These are phyloP conservation scores for Psidium guajava DNA, from an alignment of 345 rosid species.

Conservation along the genomic window DNA sequence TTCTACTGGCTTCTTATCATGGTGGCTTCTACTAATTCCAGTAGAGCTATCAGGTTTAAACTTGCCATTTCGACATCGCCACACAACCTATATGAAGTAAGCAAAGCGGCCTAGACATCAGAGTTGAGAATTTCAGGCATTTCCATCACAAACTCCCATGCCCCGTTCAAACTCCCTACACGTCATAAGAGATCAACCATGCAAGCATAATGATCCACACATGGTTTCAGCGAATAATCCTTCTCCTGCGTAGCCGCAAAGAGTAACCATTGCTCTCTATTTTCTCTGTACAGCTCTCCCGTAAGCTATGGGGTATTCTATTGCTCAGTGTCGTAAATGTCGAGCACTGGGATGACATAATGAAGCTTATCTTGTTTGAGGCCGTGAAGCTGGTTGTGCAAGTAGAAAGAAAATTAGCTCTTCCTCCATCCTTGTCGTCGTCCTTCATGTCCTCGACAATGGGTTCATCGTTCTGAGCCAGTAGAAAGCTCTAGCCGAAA, in stretches of 20 bases:
- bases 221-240: conserved; percentile 50
- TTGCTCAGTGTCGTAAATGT: neutral
- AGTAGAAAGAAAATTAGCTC: neutral
- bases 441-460: too few species aligned
- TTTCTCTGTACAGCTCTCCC: too few species aligned
- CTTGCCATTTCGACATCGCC: conserved; percentile 54
- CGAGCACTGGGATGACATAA: neutral
- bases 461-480: too few species aligned
- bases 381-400: neutral
- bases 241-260: too few species aligned
- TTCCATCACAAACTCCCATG: conserved; percentile 46
- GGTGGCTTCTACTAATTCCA: too few species aligned
- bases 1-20: too few species aligned
- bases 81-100: conserved; percentile 64
- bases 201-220: conserved; percentile 91
- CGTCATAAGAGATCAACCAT: conserved; percentile 90
- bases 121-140: conserved; percentile 66
- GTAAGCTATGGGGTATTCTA: neutral
- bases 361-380: neutral
- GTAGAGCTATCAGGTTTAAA: too few species aligned
- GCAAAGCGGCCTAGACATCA: conserved; percentile 89
- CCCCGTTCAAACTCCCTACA: conserved; percentile 49
- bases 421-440: too few species aligned
- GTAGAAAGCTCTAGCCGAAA: too few species aligned
- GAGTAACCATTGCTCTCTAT: too few species aligned